Conservation (phyloP, 2,329 filamentous ascomycete genomes). For the Thyridium curvatum region DNA sequence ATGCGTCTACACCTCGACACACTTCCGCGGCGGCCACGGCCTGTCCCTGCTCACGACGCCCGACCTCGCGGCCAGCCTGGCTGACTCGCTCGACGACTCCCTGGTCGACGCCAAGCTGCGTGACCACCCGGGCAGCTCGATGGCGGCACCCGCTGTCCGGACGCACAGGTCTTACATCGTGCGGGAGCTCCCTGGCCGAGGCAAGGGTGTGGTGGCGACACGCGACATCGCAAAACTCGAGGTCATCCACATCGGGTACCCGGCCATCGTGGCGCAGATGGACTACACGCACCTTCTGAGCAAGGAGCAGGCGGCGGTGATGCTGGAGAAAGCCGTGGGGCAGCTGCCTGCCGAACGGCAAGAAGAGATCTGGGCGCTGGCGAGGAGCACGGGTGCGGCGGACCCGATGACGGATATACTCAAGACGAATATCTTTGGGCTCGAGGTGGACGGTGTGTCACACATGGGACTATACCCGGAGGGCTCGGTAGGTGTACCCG, state of each 20-base stretch:
- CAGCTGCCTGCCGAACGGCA: conserved; percentile 11
- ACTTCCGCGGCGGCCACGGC: conserved; percentile 14
- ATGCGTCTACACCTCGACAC: conserved; percentile 15
- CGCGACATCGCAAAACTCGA: conserved; percentile 10
- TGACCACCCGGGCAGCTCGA: conserved; percentile 7
- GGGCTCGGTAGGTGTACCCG: conserved; percentile 12
- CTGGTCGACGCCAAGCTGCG: conserved; percentile 5
- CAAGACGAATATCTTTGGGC: conserved; percentile 17
- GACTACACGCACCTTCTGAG: conserved; percentile 11
- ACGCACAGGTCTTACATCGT: conserved; percentile 7
- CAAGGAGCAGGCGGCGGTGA: neutral
- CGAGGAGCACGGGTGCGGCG: conserved; percentile 9
- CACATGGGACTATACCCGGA: conserved; percentile 15
- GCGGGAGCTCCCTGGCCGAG: conserved; percentile 11
- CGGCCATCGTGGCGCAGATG: conserved; percentile 12
- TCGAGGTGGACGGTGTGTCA: conserved; percentile 16
- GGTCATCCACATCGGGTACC: conserved; percentile 13
- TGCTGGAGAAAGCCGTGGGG: conserved; percentile 11
- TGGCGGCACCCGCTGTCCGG: neutral
- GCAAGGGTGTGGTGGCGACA: conserved; percentile 14
- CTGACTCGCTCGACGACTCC: conserved; percentile 13
- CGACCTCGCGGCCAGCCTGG: conserved; percentile 12
- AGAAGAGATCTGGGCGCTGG: conserved; percentile 10
- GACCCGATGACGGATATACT: conserved; percentile 13
- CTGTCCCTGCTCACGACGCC: conserved; percentile 17